Conservation (phyloP, 768 basidiomycete genomes). For the Kwoniella sp. region DNA sequence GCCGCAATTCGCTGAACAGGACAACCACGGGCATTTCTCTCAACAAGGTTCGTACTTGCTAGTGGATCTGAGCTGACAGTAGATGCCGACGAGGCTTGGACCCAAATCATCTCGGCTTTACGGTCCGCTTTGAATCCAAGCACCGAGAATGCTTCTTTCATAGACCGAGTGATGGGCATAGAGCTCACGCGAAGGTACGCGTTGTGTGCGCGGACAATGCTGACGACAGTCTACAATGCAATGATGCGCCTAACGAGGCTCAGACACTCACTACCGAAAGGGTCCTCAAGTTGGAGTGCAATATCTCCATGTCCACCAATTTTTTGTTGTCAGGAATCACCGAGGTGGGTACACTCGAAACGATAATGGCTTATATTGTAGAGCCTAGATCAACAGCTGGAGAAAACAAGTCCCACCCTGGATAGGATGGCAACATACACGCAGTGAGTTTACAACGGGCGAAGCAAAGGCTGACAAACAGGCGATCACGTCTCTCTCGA, state of each 20-base stretch:
- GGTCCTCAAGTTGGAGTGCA: conserved; percentile 87
- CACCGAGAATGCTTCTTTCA: conserved; percentile 17
- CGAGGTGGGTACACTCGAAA: conserved; percentile 62
- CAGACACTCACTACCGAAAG: conserved; percentile 67
- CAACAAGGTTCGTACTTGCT: conserved; percentile 67
- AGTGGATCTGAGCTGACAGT: background rate
- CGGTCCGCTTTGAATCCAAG: conserved; percentile 19
- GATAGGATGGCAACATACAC: conserved; percentile 80
- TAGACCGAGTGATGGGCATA: conserved; percentile 43
- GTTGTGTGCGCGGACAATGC: background rate
- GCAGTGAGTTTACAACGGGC: conserved; percentile 56
- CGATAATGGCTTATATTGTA: conserved; percentile 55
- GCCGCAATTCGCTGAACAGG: conserved; percentile 85
- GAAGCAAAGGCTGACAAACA: conserved; percentile 17
- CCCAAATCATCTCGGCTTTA: conserved; percentile 45
- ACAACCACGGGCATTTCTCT: conserved; percentile 64
- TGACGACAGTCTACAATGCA: conserved; percentile 68
- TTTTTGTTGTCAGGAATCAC: conserved; percentile 83
- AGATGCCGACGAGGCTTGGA: conserved; percentile 56
- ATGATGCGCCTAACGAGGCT: conserved; percentile 79
- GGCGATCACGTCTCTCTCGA: conserved; percentile 74
- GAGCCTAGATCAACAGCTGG: conserved; percentile 83
- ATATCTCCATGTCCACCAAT: conserved; percentile 83
- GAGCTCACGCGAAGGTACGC: conserved; percentile 44
- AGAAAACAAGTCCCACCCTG: conserved; percentile 78